These are phyloP conservation scores for Blastomyces silverae DNA, from an alignment of 2,329 filamentous ascomycete species.

Conservation along the genomic window DNA sequence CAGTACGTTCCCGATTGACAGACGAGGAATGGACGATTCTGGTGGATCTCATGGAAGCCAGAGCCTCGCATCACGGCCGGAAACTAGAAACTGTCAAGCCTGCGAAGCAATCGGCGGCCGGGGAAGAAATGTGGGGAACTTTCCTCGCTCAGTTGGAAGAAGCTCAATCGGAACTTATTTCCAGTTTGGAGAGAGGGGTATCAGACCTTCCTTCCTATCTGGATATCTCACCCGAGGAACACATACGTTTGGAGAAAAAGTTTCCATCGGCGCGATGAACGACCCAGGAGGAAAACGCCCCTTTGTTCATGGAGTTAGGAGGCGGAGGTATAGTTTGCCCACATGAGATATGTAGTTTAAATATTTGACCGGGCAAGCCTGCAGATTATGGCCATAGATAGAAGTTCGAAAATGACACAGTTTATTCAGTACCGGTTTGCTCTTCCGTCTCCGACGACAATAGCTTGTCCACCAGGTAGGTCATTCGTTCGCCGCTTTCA, in stretches of 20 bases:
- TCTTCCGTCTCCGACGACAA: not conserved
- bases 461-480: conserved; percentile 32
- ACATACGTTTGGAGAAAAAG: not conserved
- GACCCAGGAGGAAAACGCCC: not conserved
- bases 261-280: not conserved
- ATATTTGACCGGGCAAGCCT: not conserved
- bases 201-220: not conserved
- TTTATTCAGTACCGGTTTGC: not conserved
- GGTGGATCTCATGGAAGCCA: conserved; percentile 1
- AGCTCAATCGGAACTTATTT: not conserved
- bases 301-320: not conserved
- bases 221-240: not conserved
- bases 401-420: not conserved
- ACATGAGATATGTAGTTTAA: not conserved
- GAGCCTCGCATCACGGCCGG: not conserved
- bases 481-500: conserved; percentile 39
- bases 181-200: not conserved
- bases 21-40: conserved; percentile 6
- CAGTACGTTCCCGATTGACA: conserved; percentile 1
- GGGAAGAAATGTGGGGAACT: not conserved
- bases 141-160: not conserved
- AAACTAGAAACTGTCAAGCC: not conserved
- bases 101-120: not conserved
- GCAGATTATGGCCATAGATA: not conserved
- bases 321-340: not conserved